Evolutionary conservation across 345 rosid genomes (phyloP), one percentile per base, ranked within the genome.

Genomic region (Lumnitzera racemosa): DNA sequence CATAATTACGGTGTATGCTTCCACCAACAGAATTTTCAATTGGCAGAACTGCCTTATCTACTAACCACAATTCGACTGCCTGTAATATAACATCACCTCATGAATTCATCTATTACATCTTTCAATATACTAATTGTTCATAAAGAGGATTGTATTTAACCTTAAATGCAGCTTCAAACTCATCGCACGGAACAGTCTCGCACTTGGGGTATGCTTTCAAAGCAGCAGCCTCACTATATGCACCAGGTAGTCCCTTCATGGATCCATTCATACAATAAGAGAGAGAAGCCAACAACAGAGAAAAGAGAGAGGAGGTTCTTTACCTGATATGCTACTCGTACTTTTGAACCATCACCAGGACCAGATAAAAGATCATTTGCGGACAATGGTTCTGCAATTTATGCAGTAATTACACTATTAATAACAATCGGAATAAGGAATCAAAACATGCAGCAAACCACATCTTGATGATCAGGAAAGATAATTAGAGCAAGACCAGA

Each of bases 51-150:
- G 97, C 99, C 73, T 82, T 94, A 63, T 94, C 90, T 71, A 90
- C 97, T 66, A 90, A 71, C 91, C 96, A 90, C 50, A 81, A 79
- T 68, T 90, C 99, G 75, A 90, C 99, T 56, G 99, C 97, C 97
- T 94, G 80, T 58, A 64, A 59, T 27, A 59, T 78, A 51, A 31
- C 20, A 7, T 36, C 11, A 36, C 43, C 43, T 36, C 43, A 36
- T 36, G 43, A 36, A 36, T 4, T 36, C 43, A 1, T 36, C 43
- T 9, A 9, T 36, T 36, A 36, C 7, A 36, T 36, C 43, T 36
- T 36, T 36, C 7, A 36, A 36, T 36, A 36, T 36, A 36, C 43
- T 36, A 36, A 36, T 36, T 6, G 7, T 4, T 9, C 43, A 36
- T 36, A 5, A 36, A 36, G 11, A 36, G 43, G 43, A 36, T 1